Conservation (phyloP, 768 basidiomycete genomes). For the Megacollybia marginata region DNA sequence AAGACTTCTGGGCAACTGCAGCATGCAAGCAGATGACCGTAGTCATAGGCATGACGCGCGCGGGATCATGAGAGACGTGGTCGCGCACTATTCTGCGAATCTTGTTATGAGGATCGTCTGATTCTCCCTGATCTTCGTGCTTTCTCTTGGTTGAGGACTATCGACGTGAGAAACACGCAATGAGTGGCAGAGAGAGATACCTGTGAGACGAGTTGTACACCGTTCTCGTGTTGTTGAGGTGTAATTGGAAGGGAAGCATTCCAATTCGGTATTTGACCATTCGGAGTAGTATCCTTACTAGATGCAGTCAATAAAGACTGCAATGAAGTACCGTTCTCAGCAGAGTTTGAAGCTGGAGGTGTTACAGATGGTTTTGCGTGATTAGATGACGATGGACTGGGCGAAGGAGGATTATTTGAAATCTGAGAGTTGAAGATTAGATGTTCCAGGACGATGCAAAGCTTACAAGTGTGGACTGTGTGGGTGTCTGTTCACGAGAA, state of each 20-base stretch:
- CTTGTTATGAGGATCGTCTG: constrained; percentile 66
- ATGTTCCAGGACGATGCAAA: too few relatives aligned
- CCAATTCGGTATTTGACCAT: constrained; percentile 30
- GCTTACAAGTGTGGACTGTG: too few relatives aligned
- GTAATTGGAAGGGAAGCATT: constrained; percentile 17
- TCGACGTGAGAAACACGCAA: constrained; percentile 3
- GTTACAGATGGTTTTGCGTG: constrained; percentile 17
- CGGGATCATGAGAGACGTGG: constrained; percentile 69
- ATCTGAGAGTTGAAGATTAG: neutral
- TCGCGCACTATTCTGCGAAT: constrained; percentile 81
- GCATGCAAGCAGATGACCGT: constrained; percentile 88
- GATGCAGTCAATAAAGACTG: constrained; percentile 28
- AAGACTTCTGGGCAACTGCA: constrained; percentile 92
- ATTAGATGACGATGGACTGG: constrained; percentile 16
- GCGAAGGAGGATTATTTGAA: constrained; percentile 8
- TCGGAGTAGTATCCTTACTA: constrained; percentile 22
- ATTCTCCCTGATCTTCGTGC: constrained; percentile 60
- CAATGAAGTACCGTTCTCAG: constrained; percentile 30
- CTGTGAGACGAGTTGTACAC: constrained; percentile 25
- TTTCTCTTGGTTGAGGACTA: constrained; percentile 62
- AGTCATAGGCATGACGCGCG: constrained; percentile 80
- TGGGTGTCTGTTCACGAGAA: too few relatives aligned
- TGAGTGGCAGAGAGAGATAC: constrained; percentile 16
- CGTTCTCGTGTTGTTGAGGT: constrained; percentile 15
- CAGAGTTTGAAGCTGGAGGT: constrained; percentile 27